Conservation (phyloP, 805 yeast genomes). For the Barnettozyma pratensis region DNA sequence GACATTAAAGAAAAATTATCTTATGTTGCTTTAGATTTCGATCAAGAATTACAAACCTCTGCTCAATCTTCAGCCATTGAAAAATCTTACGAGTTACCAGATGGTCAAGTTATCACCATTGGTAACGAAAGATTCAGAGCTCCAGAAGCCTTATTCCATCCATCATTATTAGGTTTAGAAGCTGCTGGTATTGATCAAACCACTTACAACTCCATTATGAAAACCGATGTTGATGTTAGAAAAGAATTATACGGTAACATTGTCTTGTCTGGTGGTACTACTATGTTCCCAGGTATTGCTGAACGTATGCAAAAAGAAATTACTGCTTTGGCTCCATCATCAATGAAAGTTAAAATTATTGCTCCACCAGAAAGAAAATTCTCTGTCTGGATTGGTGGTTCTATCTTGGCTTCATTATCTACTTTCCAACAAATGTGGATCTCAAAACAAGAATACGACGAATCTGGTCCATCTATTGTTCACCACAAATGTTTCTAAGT, state of each 20-base stretch:
- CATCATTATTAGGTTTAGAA: conserved; percentile 84
- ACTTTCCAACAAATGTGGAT: conserved; percentile 99
- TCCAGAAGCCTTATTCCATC: conserved; percentile 99
- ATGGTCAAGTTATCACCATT: conserved; percentile 98
- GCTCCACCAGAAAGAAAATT: conserved; percentile 99
- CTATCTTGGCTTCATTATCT: conserved; percentile 95
- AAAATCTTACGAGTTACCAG: conserved; percentile 99
- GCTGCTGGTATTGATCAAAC: conserved; percentile 99
- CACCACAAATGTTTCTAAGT: conserved; percentile 46
- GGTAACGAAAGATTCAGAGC: conserved; percentile 99
- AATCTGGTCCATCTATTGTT: conserved; percentile 99
- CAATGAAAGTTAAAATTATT: conserved; percentile 98
- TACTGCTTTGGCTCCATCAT: conserved; percentile 98
- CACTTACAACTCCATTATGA: conserved; percentile 66
- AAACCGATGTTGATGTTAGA: conserved; percentile 99
- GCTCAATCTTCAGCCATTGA: conserved; percentile 97
- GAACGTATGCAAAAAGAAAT: conserved; percentile 99
- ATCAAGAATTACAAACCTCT: conserved; percentile 99
- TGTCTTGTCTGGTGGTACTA: conserved; percentile 99
- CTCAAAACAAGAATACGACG: conserved; percentile 99
- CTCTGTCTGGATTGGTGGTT: conserved; percentile 99
- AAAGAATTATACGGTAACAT: conserved; percentile 98
- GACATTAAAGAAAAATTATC: conserved; percentile 95
- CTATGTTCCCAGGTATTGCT: conserved; percentile 99
- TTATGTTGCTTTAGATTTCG: conserved; percentile 98